phyloP scores from a whole-genome alignment of 129 eudicot species.

The Lonicera japonica region DNA sequence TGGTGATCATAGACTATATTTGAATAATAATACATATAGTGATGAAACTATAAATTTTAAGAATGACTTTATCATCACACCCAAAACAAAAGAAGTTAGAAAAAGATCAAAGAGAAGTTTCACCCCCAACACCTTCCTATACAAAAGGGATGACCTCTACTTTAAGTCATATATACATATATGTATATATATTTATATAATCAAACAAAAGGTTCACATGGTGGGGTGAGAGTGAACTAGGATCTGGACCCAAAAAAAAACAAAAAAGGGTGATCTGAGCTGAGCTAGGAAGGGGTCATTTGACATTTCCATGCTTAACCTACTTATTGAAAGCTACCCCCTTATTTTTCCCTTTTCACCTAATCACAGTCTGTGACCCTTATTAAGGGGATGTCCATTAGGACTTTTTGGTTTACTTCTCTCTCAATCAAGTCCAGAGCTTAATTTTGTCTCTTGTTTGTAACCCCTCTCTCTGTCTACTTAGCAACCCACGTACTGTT shows the following conservation, averaged over 20 bases:
- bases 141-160: not conserved
- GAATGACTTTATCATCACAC: too few species aligned
- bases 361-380: not conserved
- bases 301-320: conserved; percentile 9
- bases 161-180: too few species aligned
- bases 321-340: not conserved
- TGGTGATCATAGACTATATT: too few species aligned
- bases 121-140: not conserved
- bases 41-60: too few species aligned
- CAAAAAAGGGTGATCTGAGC: too few species aligned
- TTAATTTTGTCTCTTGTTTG: not conserved
- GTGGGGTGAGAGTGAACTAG: conserved; percentile 17
- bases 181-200: too few species aligned
- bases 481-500: not conserved
- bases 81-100: too few species aligned
- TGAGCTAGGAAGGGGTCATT: conserved; percentile 4
- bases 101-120: not conserved
- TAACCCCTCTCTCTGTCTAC: not conserved
- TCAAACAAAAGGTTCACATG: conserved; percentile 17
- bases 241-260: too few species aligned
- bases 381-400: not conserved
- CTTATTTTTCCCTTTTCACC: conserved; percentile 9
- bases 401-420: not conserved
- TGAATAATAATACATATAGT: too few species aligned
- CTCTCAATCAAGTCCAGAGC: not conserved